Evolutionary conservation across 2,329 filamentous ascomycete species (phyloP), one percentile per base, ranked within the genome.

Genomic region (Scytalidium lignicola): DNA sequence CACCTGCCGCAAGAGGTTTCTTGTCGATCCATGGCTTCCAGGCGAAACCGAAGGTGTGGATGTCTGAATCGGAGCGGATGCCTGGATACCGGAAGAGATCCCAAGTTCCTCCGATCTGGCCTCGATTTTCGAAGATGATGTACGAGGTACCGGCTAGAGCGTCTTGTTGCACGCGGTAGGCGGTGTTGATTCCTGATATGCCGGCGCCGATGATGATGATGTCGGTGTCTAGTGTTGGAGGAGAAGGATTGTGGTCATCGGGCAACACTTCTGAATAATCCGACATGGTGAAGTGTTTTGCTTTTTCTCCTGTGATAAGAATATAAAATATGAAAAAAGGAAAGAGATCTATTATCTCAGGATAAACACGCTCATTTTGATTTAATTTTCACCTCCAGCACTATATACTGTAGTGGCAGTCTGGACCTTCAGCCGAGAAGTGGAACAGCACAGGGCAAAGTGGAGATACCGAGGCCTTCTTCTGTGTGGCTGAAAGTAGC

Each of bases 21-120:
- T 70, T 58, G 21, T 78, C 68, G 9, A 68, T 69, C 86, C 86
- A 91, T 0, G 84, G 83, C 40, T 80, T 75, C 80, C 86, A 91
- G 1, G 77, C 67, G 57, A 90, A 90, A 17, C 78, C 79, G 52
- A 82, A 83, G 0, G 79, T 83, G 55, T 74, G 75, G 7, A 84
- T 69, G 58, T 84, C 80, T 0, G 79, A 81, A 53, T 84, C 79
- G 2, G 80, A 82, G 42, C 80, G 72, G 54, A 88, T 84, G 7
- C 88, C 85, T 0, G 86, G 87, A 57, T 90, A 92, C 39, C 75
- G 79, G 70, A 90, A 92, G 2, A 90, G 69, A 58, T 86, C 82
- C 88, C 88, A 91, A 0, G 88, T 92, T 1, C 88, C 88, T 1
- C 88, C 88, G 5, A 91, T 72, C 21, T 73, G 69, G 44, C 75